Conservation (phyloP, 345 rosid genomes). For the sweet orange (Citrus sinensis) region DNA sequence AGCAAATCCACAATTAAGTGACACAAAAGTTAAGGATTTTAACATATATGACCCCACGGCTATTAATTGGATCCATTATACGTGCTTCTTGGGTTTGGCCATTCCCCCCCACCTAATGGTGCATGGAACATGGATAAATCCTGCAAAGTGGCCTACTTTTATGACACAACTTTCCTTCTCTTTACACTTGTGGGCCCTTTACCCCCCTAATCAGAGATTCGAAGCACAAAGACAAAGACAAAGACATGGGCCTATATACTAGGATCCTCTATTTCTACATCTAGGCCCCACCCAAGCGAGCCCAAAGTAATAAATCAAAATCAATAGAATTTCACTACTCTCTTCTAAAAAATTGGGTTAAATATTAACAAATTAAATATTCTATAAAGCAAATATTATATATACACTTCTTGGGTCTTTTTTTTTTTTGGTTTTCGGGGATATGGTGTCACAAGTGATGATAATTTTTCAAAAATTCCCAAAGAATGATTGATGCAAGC, state of each 20-base stretch:
- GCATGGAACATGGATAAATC: slow-evolving; percentile 20
- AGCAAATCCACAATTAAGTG: background rate
- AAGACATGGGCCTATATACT: slow-evolving; percentile 31
- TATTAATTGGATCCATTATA: slow-evolving; percentile 13
- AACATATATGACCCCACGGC: slow-evolving; percentile 21
- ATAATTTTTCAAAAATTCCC: no score
- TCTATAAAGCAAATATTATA: no score
- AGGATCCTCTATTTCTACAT: slow-evolving; percentile 24
- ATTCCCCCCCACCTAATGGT: slow-evolving; percentile 8
- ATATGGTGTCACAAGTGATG: background rate
- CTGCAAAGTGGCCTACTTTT: slow-evolving; percentile 16
- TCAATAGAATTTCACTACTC: background rate
- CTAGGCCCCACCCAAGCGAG: background rate
- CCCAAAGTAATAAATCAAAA: no score
- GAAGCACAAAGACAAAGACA: slow-evolving; percentile 15
- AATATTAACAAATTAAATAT: background rate
- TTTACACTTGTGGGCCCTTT: slow-evolving; percentile 18
- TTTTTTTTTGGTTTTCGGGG: no score
- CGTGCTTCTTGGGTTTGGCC: slow-evolving; percentile 10
- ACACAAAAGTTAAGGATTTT: slow-evolving; percentile 2
- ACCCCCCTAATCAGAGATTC: slow-evolving; percentile 19
- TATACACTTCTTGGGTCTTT: no score
- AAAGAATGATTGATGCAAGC: background rate
- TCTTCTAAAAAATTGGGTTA: background rate
- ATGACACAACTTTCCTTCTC: slow-evolving; percentile 24